These are phyloP conservation scores for Medicago truncatula DNA, from an alignment of 306 rosid genomes.

Conservation along the genomic window DNA sequence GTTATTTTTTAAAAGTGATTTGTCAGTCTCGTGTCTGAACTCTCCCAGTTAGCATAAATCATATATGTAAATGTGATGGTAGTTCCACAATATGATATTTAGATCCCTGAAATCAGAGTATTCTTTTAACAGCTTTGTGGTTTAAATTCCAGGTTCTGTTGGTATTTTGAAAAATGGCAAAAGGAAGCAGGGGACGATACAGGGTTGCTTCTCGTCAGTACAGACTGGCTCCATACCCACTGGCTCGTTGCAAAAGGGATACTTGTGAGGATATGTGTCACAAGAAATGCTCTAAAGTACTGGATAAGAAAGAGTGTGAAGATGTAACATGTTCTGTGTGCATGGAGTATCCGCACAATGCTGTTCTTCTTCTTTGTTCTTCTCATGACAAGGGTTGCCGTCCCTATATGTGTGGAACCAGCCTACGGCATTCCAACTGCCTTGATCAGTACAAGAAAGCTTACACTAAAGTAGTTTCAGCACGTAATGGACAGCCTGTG, in stretches of 20 bases:
- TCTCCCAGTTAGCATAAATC: constrained; percentile 2
- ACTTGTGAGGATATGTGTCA: constrained; percentile 60
- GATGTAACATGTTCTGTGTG: constrained; percentile 96
- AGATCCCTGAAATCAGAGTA: constrained; percentile 15
- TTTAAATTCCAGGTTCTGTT: constrained; percentile 52
- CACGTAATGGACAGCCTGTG: constrained; percentile 49
- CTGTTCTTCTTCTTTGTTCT: constrained; percentile 95
- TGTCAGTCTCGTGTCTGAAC: not conserved
- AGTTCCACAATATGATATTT: constrained; percentile 1
- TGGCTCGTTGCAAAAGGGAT: constrained; percentile 58
- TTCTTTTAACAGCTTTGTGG: constrained; percentile 27
- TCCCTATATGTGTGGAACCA: constrained; percentile 97
- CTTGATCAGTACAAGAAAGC: constrained; percentile 98
- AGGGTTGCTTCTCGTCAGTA: constrained; percentile 67
- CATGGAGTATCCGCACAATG: constrained; percentile 98
- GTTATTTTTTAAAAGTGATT: not conserved
- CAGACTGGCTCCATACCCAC: constrained; percentile 73
- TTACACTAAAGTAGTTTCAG: constrained; percentile 69
- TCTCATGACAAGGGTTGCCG: constrained; percentile 97
- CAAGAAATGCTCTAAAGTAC: constrained; percentile 69
- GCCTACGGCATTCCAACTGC: constrained; percentile 93
- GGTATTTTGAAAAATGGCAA: constrained; percentile 67
- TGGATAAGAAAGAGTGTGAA: constrained; percentile 78
- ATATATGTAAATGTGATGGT: constrained; percentile 6
- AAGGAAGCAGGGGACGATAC: constrained; percentile 83